Conservation (phyloP, 2,329 filamentous ascomycete species). For the Cordyceps militaris region DNA sequence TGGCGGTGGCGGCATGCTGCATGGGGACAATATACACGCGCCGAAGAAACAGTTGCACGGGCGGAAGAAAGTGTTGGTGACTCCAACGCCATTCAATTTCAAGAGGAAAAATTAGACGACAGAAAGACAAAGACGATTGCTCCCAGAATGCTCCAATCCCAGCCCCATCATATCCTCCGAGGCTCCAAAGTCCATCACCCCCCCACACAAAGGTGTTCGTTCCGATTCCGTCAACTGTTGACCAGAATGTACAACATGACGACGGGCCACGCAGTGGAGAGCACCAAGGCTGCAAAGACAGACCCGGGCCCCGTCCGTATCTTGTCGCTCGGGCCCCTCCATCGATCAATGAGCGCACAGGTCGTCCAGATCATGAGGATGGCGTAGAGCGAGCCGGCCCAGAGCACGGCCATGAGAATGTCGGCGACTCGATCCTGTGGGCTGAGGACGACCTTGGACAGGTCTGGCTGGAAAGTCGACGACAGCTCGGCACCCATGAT, state of each 20-base stretch:
- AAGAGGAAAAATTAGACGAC: background rate
- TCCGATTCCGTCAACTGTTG: background rate
- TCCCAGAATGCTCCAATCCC: background rate
- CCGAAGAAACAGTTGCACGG: background rate
- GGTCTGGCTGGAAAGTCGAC: conserved; percentile 30
- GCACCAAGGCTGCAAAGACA: conserved; percentile 25
- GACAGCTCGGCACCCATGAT: conserved; percentile 37
- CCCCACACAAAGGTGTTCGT: background rate
- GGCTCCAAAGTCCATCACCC: background rate
- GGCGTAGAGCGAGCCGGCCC: conserved; percentile 29
- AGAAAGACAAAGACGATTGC: background rate
- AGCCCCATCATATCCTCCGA: background rate
- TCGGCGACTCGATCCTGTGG: conserved; percentile 24
- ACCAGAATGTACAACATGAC: conserved; percentile 28
- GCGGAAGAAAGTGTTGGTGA: background rate
- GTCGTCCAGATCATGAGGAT: conserved; percentile 37
- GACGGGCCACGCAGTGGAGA: conserved; percentile 31
- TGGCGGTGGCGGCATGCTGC: too few species aligned
- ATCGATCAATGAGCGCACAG: conserved; percentile 35
- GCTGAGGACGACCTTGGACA: conserved; percentile 27
- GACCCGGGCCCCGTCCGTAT: conserved; percentile 22
- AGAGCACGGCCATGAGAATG: conserved; percentile 29
- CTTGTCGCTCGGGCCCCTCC: conserved; percentile 32
- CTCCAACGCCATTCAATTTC: conserved; percentile 7
- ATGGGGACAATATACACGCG: background rate